Conservation (phyloP, 2,329 filamentous ascomycete species). For the Colletotrichum destructivum region DNA sequence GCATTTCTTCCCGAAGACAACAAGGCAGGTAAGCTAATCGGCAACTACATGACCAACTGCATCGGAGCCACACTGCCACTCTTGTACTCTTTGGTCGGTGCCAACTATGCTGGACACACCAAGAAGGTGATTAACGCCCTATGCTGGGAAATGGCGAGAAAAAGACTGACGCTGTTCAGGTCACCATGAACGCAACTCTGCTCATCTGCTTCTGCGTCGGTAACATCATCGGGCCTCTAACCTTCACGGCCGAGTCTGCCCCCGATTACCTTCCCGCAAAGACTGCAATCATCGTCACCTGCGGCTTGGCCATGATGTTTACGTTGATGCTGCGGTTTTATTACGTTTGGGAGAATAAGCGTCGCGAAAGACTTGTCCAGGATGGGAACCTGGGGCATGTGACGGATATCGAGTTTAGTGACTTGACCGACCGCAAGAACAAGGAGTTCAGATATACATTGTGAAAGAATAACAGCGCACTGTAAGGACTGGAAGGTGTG, state of each 20-base stretch:
- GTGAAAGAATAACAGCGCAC: not conserved
- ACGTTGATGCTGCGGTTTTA: constrained; percentile 24
- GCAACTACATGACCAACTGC: constrained; percentile 77
- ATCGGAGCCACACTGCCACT: constrained; percentile 77
- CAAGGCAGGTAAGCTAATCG: constrained; percentile 65
- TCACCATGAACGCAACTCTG: constrained; percentile 68
- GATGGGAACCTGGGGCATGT: constrained; percentile 60
- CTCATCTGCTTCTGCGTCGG: constrained; percentile 54
- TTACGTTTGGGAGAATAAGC: constrained; percentile 33
- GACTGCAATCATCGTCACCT: constrained; percentile 69
- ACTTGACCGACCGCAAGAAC: constrained; percentile 76
- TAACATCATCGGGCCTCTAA: constrained; percentile 77
- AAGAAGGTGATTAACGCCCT: constrained; percentile 62
- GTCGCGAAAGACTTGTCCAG: constrained; percentile 58
- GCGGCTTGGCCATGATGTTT: constrained; percentile 50
- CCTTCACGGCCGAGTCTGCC: constrained; percentile 72
- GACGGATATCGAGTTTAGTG: constrained; percentile 70
- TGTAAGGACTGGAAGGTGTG: no score
- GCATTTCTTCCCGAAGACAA: constrained; percentile 67
- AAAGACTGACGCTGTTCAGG: constrained; percentile 35
- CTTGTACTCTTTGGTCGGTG: constrained; percentile 78
- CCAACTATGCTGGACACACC: constrained; percentile 77
- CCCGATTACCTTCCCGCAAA: constrained; percentile 73
- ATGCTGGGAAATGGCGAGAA: no score
- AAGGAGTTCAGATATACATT: constrained; percentile 68